A percentile compares a stretch with the other conserved stretches of the same genome.
phyloP scores from a whole-genome alignment of 495 filamentous ascomycete genomes.

The Aspergillus wentii region DNA sequence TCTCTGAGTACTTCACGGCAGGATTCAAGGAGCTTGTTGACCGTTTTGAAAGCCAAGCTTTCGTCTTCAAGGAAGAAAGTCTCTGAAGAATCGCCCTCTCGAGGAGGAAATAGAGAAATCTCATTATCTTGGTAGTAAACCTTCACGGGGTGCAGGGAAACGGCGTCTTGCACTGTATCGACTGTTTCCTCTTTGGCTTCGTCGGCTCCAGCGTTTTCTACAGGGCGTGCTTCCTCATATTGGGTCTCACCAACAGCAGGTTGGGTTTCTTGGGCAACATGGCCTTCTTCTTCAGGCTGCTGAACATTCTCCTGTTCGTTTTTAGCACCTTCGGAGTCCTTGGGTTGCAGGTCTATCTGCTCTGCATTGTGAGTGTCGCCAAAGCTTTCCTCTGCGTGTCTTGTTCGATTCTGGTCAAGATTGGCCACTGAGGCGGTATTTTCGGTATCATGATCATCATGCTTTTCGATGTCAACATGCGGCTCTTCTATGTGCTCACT shows the following conservation, averaged over 20 bases:
- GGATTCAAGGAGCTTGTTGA: constrained; percentile 57
- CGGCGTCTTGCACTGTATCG: constrained; percentile 12
- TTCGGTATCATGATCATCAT: constrained; percentile 11
- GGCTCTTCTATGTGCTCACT: constrained; percentile 1
- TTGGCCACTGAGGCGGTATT: constrained; percentile 3
- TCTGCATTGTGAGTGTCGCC: constrained; percentile 21
- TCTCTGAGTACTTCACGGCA: constrained; percentile 63
- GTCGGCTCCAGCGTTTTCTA: constrained; percentile 2
- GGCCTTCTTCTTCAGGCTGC: constrained; percentile 10
- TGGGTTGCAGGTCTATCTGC: constrained; percentile 5
- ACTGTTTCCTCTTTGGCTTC: constrained; percentile 3
- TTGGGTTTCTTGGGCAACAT: constrained; percentile 2
- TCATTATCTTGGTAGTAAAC: constrained; percentile 63
- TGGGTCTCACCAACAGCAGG: constrained; percentile 3
- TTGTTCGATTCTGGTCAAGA: constrained; percentile 1
- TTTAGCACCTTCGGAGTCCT: constrained; percentile 1
- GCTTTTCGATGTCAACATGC: constrained; percentile 13
- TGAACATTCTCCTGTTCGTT: constrained; percentile 1
- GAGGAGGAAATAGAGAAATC: constrained; percentile 67
- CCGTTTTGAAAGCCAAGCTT: constrained; percentile 48
- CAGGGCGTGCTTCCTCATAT: constrained; percentile 1
- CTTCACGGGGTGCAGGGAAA: constrained; percentile 47
- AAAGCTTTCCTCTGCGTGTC: constrained; percentile 8
- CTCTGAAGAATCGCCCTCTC: constrained; percentile 58
- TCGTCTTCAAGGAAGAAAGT: constrained; percentile 71